Evolutionary conservation across 257 asterid species (phyloP), one percentile per base, ranked within the genome.

Genomic region (Capsicum chinense): DNA sequence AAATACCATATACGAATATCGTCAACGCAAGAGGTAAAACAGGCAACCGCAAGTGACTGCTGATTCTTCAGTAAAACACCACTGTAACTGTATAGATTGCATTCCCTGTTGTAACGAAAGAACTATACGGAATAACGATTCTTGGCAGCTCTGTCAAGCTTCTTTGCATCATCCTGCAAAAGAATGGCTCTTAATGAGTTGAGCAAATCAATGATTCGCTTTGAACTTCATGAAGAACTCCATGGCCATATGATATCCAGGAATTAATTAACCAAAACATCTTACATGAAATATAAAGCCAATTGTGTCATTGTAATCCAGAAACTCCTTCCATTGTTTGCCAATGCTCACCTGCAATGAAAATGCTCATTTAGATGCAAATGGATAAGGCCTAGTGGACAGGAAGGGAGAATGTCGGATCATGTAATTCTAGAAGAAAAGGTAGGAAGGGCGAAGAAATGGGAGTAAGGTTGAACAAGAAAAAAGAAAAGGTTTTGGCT

Each of bases 281-380:
- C 97, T 85, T 88, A 93, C 98, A 83, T 97, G 98, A 90, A 88
- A 76, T 73, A 93, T 92, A 91, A 89, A 97, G 71, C 98, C 99
- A n/a, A 92, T 88, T 3, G 90, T 19, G 0, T 91, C 97, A 19
- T 91, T 92, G 92, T 87, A 92, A 87, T 93, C 99, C 85, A 97
- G 92, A 85, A 92, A 87, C 86, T 90, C 93, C 94, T 97, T 95
- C 99, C 97, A 97, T 56, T 95, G 98, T 85, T 83, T 92, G 84
- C 98, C 99, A 83, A 97, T 93, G 91, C 97, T 93, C 80, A 90
- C 79, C 99, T 97, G 97, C 79, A 87, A 80, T 82, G 15, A 84
- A 63, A 79, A 81, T 60, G 66, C 81, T 47, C 56, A 37, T n/a
- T 69, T n/a, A 64, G 16, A 5, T 39, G 59, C 56, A 67, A 44